A percentile compares a stretch with the other conserved stretches of the same genome.
Conservation (phyloP, 331 rosid genomes). For the Dryas integrifolia region DNA sequence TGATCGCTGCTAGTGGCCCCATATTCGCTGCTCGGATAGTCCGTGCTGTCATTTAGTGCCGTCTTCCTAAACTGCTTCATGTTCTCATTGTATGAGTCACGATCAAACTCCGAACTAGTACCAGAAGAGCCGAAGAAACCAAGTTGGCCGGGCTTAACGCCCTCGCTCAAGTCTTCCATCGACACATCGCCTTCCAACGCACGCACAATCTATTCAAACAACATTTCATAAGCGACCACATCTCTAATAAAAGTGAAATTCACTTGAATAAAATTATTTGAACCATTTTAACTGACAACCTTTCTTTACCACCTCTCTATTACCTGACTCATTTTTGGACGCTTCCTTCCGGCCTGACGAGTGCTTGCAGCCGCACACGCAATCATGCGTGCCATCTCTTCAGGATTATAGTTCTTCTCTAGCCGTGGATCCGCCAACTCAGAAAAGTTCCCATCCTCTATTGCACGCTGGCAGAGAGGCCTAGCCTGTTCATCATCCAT, state of each 20-base stretch:
- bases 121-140: background rate
- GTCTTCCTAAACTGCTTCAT: slow-evolving; percentile 55
- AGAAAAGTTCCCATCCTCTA: slow-evolving; percentile 38
- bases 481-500: slow-evolving; percentile 53
- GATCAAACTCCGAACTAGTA: slow-evolving; percentile 39
- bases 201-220: slow-evolving; percentile 52
- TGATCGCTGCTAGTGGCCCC: slow-evolving; percentile 50
- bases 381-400: slow-evolving; percentile 60
- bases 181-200: slow-evolving; percentile 79
- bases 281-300: too few relatives aligned
- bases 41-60: slow-evolving; percentile 32
- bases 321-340: slow-evolving; percentile 79
- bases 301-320: too few relatives aligned
- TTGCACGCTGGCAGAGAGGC: slow-evolving; percentile 47
- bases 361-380: slow-evolving; percentile 58
- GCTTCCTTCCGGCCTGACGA: slow-evolving; percentile 55
- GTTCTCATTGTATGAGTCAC: slow-evolving; percentile 46
- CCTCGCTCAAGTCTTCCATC: slow-evolving; percentile 51
- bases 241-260: too few relatives aligned
- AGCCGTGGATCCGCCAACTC: slow-evolving; percentile 57
- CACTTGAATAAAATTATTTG: too few relatives aligned
- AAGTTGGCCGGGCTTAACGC: slow-evolving; percentile 51
- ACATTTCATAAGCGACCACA: too few relatives aligned
- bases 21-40: slow-evolving; percentile 52
- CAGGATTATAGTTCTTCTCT: slow-evolving; percentile 37